phyloP scores from a whole-genome alignment of 139 green algal genomes.

The Tetraselmis striata region DNA sequence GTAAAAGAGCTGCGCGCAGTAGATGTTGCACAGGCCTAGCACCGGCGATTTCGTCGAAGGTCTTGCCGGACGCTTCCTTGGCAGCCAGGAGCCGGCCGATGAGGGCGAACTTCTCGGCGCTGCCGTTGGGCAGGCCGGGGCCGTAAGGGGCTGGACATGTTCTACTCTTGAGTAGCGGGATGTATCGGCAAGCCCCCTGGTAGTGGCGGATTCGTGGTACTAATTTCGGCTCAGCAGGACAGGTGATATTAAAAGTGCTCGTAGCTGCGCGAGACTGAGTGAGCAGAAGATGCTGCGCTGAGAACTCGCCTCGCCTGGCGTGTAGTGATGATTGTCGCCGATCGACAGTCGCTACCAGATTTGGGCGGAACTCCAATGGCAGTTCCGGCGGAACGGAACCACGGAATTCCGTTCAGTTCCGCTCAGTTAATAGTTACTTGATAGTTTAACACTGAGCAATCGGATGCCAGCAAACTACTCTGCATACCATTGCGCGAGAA shows the following conservation, averaged over 20 bases:
- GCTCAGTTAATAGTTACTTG: no score
- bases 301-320: no score
- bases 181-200: background rate
- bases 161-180: background rate
- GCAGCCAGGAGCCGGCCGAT: conserved; percentile 36
- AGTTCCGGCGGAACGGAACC: no score
- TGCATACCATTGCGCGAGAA: no score
- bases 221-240: no score
- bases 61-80: conserved; percentile 48
- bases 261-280: background rate
- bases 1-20: conserved; percentile 55
- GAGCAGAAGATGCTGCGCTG: background rate
- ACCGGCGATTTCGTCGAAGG: conserved; percentile 42
- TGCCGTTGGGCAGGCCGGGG: background rate
- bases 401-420: no score
- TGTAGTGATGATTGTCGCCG: no score
- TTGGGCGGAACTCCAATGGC: no score
- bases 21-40: conserved; percentile 52
- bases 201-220: background rate
- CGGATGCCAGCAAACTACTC: no score
- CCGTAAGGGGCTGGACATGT: background rate
- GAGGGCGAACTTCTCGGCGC: conserved; percentile 32
- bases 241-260: no score
- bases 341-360: no score
- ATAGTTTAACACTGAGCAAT: no score